Percentiles rank a stretch among this genome's conserved stretches.
Conservation (phyloP, 2,329 filamentous ascomycete genomes). For the Tolypocladium inflatum region DNA sequence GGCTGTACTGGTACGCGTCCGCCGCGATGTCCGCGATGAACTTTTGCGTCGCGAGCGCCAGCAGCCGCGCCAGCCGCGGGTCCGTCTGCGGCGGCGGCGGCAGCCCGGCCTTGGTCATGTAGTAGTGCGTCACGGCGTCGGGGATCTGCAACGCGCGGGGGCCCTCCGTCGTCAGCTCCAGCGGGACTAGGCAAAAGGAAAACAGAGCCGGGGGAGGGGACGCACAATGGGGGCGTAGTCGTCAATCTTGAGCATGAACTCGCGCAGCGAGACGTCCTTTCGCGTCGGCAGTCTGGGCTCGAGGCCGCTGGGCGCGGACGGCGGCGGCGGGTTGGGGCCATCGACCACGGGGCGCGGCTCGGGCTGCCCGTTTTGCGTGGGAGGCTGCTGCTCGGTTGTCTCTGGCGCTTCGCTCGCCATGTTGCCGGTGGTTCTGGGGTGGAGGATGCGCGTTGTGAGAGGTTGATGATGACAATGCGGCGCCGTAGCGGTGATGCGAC, state of each 20-base stretch:
- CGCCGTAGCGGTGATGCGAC: neutral
- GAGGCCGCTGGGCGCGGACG: conserved; percentile 35
- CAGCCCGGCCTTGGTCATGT: conserved; percentile 90
- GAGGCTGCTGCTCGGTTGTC: conserved; percentile 18
- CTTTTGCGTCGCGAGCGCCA: conserved; percentile 96
- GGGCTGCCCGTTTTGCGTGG: conserved; percentile 15
- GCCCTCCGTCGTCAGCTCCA: neutral
- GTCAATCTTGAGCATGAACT: conserved; percentile 94
- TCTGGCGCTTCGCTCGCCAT: conserved; percentile 28
- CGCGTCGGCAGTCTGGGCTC: conserved; percentile 64
- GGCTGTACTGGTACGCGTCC: conserved; percentile 95
- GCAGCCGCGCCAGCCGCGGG: conserved; percentile 79
- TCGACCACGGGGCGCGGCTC: conserved; percentile 8
- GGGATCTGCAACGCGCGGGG: conserved; percentile 58
- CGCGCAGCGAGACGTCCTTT: conserved; percentile 86
- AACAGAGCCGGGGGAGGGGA: neutral
- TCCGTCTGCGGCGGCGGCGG: conserved; percentile 88
- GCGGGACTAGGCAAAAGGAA: neutral
- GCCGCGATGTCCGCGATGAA: conserved; percentile 97
- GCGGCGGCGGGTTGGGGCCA: conserved; percentile 20
- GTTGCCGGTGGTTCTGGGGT: conserved; percentile 4
- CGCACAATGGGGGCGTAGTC: conserved; percentile 94
- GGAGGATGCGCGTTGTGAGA: neutral
- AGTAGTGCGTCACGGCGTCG: conserved; percentile 95
- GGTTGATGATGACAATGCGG: neutral